Percentiles rank a stretch among this genome's conserved stretches.
These are phyloP conservation scores for Waitea zeae DNA, from an alignment of 1,284 basidiomycete genomes.

Conservation along the genomic window DNA sequence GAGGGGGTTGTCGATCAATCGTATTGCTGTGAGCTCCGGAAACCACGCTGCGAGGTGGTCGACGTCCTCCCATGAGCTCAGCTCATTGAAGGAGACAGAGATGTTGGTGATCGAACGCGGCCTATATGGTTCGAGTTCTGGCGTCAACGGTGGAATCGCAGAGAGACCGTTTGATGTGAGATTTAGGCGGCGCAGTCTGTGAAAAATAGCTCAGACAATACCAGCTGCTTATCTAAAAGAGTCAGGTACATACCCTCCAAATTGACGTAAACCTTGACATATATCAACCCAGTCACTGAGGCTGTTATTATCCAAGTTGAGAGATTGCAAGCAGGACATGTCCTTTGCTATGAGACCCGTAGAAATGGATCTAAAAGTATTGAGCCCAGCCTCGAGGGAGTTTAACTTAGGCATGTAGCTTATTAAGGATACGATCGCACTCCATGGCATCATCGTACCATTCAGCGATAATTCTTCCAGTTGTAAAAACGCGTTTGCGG, in stretches of 20 bases:
- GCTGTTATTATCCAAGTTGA: conserved; percentile 68
- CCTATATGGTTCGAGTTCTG: not conserved
- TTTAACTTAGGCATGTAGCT: conserved; percentile 41
- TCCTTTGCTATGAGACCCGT: conserved; percentile 7
- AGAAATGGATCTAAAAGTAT: conserved; percentile 30
- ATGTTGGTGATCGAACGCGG: conserved; percentile 33
- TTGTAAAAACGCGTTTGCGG: conserved; percentile 28
- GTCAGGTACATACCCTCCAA: not conserved
- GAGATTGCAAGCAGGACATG: conserved; percentile 22
- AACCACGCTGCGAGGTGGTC: conserved; percentile 56
- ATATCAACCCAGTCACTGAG: conserved; percentile 43
- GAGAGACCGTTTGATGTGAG: too few species aligned
- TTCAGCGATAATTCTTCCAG: conserved; percentile 67
- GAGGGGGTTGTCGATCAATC: conserved; percentile 44
- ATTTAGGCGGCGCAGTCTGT: too few species aligned
- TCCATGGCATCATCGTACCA: conserved; percentile 53
- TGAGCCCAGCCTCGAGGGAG: conserved; percentile 65
- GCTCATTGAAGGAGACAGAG: conserved; percentile 48
- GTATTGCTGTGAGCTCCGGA: conserved; percentile 40
- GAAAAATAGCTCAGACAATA: not conserved
- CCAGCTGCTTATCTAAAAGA: not conserved
- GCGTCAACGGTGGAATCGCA: not conserved
- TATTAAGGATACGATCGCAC: conserved; percentile 37
- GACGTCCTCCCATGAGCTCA: conserved; percentile 50
- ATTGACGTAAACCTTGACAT: not conserved